Base-by-base conservation (phyloP, 768 basidiomycete species). In the Paxillus ammoniavirescens region DNA sequence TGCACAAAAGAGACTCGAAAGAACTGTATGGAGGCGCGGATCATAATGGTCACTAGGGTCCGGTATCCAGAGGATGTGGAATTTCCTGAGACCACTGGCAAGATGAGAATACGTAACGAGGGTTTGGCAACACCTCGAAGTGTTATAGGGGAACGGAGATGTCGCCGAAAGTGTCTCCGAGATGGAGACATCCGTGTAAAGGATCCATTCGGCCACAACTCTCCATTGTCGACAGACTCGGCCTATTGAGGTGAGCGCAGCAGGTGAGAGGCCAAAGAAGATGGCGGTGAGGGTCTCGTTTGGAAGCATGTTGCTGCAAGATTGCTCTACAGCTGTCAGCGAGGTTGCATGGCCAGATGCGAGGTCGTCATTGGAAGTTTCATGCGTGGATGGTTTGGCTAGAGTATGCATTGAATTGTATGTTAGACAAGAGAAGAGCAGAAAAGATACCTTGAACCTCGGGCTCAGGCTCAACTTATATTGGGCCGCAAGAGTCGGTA, bases 1-100 rank as follows among this genome's bases (percentile, higher is more conserved):
- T 38, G 68, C 67, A 33, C 68, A 56, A 5, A 70, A 66, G 36
- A 84, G 71, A 23, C 68, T 68, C 10, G 73, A 72, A 41, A 80
- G 75, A 37, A 76, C 70, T 35, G 63, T 56, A 45, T 69, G 63
- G 45, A 83, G 69, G 47, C 66, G 58, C 12, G 65, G 67, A 5
- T 60, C 48, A 63, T 41, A 44, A 8, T 65, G 64, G 15, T 59
- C 51, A n/a, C 66, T 68, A 3, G 65, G 61, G 33, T 77, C 74
- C 5, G 73, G 70, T 54, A 77, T 77, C 84, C 83, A 86, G 52
- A 81, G 74, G 38, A 86, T 68, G 52, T 78, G 76, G 30, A 87
- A 65, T 36, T 72, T 75, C 56, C 71, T 74, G 18, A 78, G 75
- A 41, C 66, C 62, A 28, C 78, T 76, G 42, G 73, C 58, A 57